These are phyloP conservation scores for Cladophialophora yegresii DNA, from an alignment of 2,329 filamentous ascomycete species.

Conservation along the genomic window DNA sequence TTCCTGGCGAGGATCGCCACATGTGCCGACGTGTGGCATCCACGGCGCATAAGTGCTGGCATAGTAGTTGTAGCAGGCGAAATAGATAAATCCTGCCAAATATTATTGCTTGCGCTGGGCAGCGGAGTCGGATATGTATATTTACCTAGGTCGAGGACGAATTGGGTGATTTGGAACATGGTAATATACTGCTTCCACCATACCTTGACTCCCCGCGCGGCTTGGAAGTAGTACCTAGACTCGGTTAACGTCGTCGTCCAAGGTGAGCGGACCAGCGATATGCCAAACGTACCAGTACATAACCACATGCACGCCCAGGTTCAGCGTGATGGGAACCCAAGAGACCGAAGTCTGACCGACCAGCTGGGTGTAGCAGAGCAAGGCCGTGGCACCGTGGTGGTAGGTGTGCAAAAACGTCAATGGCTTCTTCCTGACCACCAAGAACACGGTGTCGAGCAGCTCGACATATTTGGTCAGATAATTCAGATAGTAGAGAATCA, in stretches of 20 bases:
- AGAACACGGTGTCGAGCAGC: conserved; percentile 90
- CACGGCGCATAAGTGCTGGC: conserved; percentile 82
- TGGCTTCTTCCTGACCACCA: conserved; percentile 99
- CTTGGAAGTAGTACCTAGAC: conserved; percentile 99
- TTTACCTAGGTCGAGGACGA: conserved; percentile 81
- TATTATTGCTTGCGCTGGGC: conserved; percentile 66
- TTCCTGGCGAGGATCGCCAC: conserved; percentile 77
- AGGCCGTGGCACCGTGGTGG: conserved; percentile 93
- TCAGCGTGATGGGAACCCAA: conserved; percentile 91
- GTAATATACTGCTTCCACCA: conserved; percentile 99
- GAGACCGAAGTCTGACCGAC: conserved; percentile 90
- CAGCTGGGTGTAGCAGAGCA: conserved; percentile 97
- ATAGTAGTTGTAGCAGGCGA: conserved; percentile 97
- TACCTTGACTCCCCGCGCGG: conserved; percentile 87
- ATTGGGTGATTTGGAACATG: conserved; percentile 93
- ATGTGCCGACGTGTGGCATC: conserved; percentile 80
- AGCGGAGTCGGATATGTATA: conserved; percentile 49
- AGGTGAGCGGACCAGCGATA: neutral
- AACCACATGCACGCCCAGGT: conserved; percentile 91
- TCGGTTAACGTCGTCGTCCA: conserved; percentile 50
- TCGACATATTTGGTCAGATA: conserved; percentile 98
- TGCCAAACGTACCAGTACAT: conserved; percentile 86
- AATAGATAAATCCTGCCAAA: conserved; percentile 92
- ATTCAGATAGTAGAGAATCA: conserved; percentile 95
- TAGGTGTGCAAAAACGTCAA: conserved; percentile 99